Percentiles rank a stretch among this genome's conserved stretches.
Conservation (phyloP, 495 filamentous ascomycete species). For the Daldinia loculata region DNA sequence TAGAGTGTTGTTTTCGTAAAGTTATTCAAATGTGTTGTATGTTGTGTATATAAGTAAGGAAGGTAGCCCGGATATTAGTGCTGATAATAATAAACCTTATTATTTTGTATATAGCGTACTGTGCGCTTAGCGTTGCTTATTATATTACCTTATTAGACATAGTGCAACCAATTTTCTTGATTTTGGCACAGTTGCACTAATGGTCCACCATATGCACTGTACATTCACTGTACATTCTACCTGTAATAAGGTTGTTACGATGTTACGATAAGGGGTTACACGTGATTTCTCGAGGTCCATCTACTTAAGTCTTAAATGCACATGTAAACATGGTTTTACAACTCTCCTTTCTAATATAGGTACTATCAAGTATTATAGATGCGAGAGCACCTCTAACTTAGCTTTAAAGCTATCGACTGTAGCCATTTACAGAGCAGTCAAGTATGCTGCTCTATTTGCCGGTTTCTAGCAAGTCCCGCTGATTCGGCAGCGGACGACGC, state of each 20-base stretch:
- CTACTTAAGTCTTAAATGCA: neutral
- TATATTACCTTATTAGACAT: too few relatives aligned
- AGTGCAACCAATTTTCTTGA: too few relatives aligned
- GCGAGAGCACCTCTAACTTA: neutral
- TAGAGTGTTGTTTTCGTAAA: too few relatives aligned
- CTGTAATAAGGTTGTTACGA: neutral
- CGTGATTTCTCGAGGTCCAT: neutral
- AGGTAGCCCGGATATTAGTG: too few relatives aligned
- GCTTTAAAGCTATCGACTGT: neutral
- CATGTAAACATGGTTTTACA: neutral
- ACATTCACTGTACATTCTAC: neutral
- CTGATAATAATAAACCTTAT: too few relatives aligned
- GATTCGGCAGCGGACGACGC: constrained; percentile 25
- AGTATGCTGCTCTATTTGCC: neutral
- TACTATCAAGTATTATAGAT: neutral
- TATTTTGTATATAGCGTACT: too few relatives aligned
- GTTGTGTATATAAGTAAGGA: too few relatives aligned
- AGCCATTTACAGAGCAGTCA: neutral
- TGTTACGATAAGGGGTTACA: neutral
- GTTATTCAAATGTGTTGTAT: too few relatives aligned
- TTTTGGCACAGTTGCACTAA: too few relatives aligned
- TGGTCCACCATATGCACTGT: too few relatives aligned
- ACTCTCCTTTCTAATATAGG: neutral
- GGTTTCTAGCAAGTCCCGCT: neutral
- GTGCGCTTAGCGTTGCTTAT: too few relatives aligned